Base-by-base conservation (phyloP, 768 basidiomycete species). In the Termitomyces sp. region DNA sequence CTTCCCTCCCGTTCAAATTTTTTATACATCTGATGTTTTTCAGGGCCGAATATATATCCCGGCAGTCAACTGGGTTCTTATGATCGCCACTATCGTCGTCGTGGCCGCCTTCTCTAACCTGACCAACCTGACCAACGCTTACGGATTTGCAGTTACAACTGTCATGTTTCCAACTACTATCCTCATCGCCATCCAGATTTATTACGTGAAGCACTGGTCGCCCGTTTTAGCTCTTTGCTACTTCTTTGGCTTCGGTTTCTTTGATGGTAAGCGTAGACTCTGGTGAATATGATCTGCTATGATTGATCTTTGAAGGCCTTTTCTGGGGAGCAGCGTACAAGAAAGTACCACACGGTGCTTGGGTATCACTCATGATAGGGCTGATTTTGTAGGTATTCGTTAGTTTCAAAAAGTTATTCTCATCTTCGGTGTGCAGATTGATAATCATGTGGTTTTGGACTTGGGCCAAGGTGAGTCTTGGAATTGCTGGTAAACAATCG, bases 301-400 rank as follows among this genome's bases (percentile, higher is more conserved):
- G 17, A 42, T 53, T 51, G 47, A 40, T 47, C 19, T 37, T 12
- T 37, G 44, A 41, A 74, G 72, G 54, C 58, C 69, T 85, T 15
- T 88, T 88, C 70, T 86, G 82, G 80, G 85, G 83, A 24, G 81
- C 85, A 0, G 67, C 82, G 0, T 62, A 85, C 55, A 80, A 75
- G 62, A 85, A 87, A 64, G 73, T 86, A 5, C 84, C 84, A 0
- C 67, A 74, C 21, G 85, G 86, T 17, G 86, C 83, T 2, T 88
- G 84, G 83, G 83, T 86, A 9, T 82, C 86, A 1, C 72, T 88
- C 11, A 73, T 77, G 62, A 74, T 86, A 40, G 85, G 84, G 5
- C 21, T 67, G 2, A 62, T 83, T 14, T 64, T 86, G 77, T 78
- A 52, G 58, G 77, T 60, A 19, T 51, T 14, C 22, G 30, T 35